Percentiles rank a stretch among this genome's conserved stretches.
phyloP scores from a whole-genome alignment of 2,329 filamentous ascomycete species.

The Ilyonectria destructans region DNA sequence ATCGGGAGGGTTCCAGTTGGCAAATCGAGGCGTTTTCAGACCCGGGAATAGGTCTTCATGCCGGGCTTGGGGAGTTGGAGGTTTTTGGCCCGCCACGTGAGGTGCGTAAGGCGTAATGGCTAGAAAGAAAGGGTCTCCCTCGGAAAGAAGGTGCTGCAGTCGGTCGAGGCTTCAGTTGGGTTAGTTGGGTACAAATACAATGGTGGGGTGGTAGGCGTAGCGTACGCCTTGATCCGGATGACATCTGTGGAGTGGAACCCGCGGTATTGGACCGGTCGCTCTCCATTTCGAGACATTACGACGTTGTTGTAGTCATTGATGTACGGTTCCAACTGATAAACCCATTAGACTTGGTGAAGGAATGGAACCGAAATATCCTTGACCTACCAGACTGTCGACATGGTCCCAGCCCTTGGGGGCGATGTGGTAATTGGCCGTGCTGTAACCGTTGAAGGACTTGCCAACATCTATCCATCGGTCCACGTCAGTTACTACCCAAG shows the following conservation, averaged over 20 bases:
- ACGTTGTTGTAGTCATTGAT: slow-evolving; percentile 26
- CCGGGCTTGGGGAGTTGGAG: neutral
- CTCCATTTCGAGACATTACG: slow-evolving; percentile 35
- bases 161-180: neutral
- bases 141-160: neutral
- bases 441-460: slow-evolving; percentile 38
- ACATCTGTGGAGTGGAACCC: slow-evolving; percentile 34
- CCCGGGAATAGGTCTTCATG: neutral
- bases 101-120: slow-evolving; percentile 2
- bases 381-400: neutral
- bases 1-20: slow-evolving; percentile 11
- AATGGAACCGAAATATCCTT: no score
- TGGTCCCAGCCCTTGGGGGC: slow-evolving; percentile 35
- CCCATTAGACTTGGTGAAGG: no score
- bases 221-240: slow-evolving; percentile 31
- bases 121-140: slow-evolving; percentile 15
- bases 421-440: slow-evolving; percentile 23
- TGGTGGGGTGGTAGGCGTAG: no score
- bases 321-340: slow-evolving; percentile 33
- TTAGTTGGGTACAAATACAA: neutral
- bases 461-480: slow-evolving; percentile 24
- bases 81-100: slow-evolving; percentile 7
- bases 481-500: no score
- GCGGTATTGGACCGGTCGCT: slow-evolving; percentile 16
- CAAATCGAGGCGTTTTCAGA: neutral